These are phyloP conservation scores for Oryza longistaminata DNA, from an alignment of 176 grass and related monocot genomes.

Conservation along the genomic window DNA sequence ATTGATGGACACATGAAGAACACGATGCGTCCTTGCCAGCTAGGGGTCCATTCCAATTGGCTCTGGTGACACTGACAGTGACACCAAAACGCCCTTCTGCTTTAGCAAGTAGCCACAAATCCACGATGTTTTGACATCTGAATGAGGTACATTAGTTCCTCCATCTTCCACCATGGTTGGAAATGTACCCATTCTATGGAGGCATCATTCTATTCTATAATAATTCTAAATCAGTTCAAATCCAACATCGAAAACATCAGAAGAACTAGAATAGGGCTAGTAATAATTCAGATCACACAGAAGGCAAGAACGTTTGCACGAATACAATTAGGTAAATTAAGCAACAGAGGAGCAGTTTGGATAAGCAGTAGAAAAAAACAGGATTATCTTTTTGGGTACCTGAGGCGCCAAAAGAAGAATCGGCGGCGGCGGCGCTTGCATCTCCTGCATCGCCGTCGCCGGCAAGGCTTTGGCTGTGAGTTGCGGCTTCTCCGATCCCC, in stretches of 20 bases:
- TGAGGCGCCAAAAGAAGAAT: background rate
- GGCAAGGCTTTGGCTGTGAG: background rate
- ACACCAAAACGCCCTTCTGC: background rate
- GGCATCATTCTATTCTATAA: background rate
- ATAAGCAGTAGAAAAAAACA: background rate
- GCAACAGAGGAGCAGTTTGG: no score
- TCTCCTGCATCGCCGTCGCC: background rate
- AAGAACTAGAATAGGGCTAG: background rate
- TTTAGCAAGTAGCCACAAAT: constrained; percentile 14
- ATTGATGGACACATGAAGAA: constrained; percentile 4
- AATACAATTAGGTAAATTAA: background rate
- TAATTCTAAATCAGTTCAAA: background rate
- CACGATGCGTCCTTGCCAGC: constrained; percentile 8
- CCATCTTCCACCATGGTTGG: constrained; percentile 1
- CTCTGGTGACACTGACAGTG: background rate
- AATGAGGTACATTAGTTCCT: background rate
- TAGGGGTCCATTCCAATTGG: constrained; percentile 10
- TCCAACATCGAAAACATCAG: background rate
- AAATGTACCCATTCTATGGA: background rate
- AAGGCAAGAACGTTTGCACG: background rate
- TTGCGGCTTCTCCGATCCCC: no score
- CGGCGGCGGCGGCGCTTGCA: background rate
- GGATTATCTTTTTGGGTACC: background rate
- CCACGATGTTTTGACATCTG: background rate
- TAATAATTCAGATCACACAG: background rate